Base-by-base conservation (phyloP, 2,329 filamentous ascomycete genomes). In the Curvularia verruculosa region DNA sequence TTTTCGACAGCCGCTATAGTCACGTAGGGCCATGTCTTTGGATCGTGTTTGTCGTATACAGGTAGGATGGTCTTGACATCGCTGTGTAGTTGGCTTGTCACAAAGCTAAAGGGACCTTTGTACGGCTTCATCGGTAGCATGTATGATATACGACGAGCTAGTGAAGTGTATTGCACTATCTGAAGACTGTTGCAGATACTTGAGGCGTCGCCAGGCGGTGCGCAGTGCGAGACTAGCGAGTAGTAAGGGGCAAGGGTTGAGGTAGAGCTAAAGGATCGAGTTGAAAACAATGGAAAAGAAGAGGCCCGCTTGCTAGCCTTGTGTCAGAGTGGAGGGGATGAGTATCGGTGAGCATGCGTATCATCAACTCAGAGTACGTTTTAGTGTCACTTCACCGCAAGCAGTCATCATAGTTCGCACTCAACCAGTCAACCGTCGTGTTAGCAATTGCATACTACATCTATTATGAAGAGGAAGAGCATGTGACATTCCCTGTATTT, bases 21-120 rank as follows among this genome's bases (percentile, higher is more conserved):
- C n/a, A 57, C 39, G 2, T 49, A 57, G 0, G 54, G 54, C 54
- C 54, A 57, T 29, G 50, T 57, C 8, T 54, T 54, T 1, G 48
- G 54, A 1, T 57, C 54, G 5, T 40, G 19, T 2, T 49, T n/a
- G 2, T 53, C n/a, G 3, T 57, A 57, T 5, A n/a, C 19, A 10
- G 44, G 44, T 5, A 49, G 1, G 7, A 15, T 13, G 12, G 29
- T 34, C 24, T 40, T 45, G 24, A 54, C 44, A n/a, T 45, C 49
- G 1, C 8, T 31, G 1, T 54, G 24, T 5, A 57, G 5, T 23
- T 34, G 26, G 1, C 50, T 54, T 4, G 54, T 39, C 3, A 40
- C 28, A n/a, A 54, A 57, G 19, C 54, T 54, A n/a, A 57, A 57
- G 1, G 54, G 48, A 5, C 45, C 50, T 15, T 49, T 8, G 3